phyloP scores from a whole-genome alignment of 2,329 filamentous ascomycete species.

The Cyphellophora attinorum region DNA sequence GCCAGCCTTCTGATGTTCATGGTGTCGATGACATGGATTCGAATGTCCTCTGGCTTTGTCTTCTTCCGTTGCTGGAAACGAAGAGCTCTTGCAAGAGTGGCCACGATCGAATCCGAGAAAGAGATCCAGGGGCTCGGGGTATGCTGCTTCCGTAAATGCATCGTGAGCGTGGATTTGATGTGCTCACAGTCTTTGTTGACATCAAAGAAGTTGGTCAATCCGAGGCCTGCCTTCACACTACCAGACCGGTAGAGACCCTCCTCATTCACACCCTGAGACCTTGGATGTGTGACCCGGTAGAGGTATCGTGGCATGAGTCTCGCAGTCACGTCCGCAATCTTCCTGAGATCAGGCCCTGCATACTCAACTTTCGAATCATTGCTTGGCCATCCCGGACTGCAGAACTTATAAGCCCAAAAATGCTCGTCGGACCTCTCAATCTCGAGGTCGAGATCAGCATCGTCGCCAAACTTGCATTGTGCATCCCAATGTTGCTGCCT shows the following conservation, averaged over 20 bases:
- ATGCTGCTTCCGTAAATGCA: background rate
- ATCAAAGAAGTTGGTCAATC: background rate
- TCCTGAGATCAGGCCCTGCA: background rate
- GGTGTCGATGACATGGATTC: background rate
- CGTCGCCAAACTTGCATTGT: no score
- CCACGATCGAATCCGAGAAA: background rate
- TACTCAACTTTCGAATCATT: no score
- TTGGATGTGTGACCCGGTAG: background rate
- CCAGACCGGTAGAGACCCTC: background rate
- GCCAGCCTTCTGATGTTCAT: background rate
- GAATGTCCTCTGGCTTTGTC: background rate
- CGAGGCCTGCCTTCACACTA: background rate
- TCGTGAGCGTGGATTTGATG: background rate
- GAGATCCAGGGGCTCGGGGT: slow-evolving; percentile 1
- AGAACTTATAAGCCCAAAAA: no score
- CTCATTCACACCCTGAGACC: background rate
- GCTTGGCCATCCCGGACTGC: no score
- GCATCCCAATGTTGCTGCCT: no score
- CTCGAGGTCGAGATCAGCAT: no score
- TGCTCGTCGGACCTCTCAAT: no score
- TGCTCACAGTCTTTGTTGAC: background rate
- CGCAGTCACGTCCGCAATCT: background rate
- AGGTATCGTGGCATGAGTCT: background rate
- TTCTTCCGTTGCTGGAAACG: background rate
- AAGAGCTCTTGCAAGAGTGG: background rate